Evolutionary conservation across 228 moss, liverwort and hornwort species (phyloP).

Genomic region (Sphagnum fallax): DNA sequence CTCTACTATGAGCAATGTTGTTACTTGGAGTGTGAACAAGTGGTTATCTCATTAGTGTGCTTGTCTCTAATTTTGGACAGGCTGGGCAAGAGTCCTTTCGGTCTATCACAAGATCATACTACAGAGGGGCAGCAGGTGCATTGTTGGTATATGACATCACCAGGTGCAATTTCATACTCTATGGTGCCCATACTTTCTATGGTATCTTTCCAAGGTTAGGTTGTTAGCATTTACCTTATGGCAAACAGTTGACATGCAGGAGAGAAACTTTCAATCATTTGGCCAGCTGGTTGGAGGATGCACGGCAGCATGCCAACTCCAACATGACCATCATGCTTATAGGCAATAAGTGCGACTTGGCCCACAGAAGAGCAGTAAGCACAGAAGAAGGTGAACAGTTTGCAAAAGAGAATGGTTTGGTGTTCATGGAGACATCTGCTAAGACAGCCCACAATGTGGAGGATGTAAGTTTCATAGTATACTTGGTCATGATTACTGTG

Average conservation of each 20-base stretch:
- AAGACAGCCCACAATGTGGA: constrained; percentile 65
- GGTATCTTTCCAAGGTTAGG: neutral
- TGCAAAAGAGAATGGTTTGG: constrained; percentile 57
- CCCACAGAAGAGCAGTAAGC: constrained; percentile 57
- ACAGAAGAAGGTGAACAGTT: constrained; percentile 68
- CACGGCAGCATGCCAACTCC: constrained; percentile 51
- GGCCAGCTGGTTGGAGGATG: constrained; percentile 67
- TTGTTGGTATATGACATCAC: constrained; percentile 65
- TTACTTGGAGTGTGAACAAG: too few relatives aligned
- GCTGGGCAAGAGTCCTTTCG: constrained; percentile 67
- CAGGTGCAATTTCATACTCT: constrained; percentile 12
- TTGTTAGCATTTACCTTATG: neutral
- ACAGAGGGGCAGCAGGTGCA: constrained; percentile 57
- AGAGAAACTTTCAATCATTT: constrained; percentile 61
- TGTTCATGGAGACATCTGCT: constrained; percentile 65
- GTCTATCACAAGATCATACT: constrained; percentile 63
- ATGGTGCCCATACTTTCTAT: neutral
- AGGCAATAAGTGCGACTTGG: constrained; percentile 60
- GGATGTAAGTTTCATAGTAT: constrained; percentile 24
- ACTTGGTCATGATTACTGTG: neutral
- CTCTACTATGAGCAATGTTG: too few relatives aligned
- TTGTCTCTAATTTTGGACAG: constrained; percentile 4
- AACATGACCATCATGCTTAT: constrained; percentile 69
- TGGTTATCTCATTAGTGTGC: too few relatives aligned
- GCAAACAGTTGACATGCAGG: constrained; percentile 11